Percentiles rank a stretch among this genome's conserved stretches.
These are phyloP conservation scores for Melampsora larici-populina DNA, from an alignment of 1,284 basidiomycete species.

Conservation along the genomic window DNA sequence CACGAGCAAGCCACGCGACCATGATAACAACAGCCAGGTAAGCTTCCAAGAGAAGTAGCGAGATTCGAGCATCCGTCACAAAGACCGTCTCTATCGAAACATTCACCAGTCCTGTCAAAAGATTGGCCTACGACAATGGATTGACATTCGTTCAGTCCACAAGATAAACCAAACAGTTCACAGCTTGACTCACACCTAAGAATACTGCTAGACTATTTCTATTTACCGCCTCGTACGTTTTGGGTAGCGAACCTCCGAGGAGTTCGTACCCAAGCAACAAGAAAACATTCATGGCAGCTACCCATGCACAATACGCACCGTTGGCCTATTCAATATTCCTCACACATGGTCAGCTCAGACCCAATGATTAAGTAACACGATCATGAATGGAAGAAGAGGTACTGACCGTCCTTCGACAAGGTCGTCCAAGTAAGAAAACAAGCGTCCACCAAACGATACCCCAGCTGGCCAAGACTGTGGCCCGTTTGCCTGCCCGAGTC, in stretches of 20 bases:
- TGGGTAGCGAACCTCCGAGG: conserved; percentile 62
- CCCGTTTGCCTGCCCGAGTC: conserved; percentile 61
- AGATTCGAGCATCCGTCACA: conserved; percentile 52
- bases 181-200: conserved; percentile 63
- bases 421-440: conserved; percentile 58
- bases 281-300: conserved; percentile 79
- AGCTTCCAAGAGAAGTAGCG: too few species aligned
- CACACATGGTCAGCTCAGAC: too few species aligned
- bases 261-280: conserved; percentile 78
- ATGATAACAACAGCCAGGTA: too few species aligned
- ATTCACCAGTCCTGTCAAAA: conserved; percentile 81
- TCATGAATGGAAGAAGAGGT: too few species aligned
- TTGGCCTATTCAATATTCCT: conserved; percentile 64
- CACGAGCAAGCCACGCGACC: too few species aligned
- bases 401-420: conserved; percentile 74
- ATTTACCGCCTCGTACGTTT: conserved; percentile 75
- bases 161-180: conserved; percentile 1
- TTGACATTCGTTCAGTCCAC: conserved; percentile 1
- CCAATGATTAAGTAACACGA: too few species aligned
- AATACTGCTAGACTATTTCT: conserved; percentile 75
- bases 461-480: conserved; percentile 72
- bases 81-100: conserved; percentile 80
- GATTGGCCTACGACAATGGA: conserved; percentile 66
- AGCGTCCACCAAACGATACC: conserved; percentile 72
- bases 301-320: conserved; percentile 82